Base-by-base conservation (phyloP, 1,139 yeast species). In the Magnusiomyces suaveolens region DNA sequence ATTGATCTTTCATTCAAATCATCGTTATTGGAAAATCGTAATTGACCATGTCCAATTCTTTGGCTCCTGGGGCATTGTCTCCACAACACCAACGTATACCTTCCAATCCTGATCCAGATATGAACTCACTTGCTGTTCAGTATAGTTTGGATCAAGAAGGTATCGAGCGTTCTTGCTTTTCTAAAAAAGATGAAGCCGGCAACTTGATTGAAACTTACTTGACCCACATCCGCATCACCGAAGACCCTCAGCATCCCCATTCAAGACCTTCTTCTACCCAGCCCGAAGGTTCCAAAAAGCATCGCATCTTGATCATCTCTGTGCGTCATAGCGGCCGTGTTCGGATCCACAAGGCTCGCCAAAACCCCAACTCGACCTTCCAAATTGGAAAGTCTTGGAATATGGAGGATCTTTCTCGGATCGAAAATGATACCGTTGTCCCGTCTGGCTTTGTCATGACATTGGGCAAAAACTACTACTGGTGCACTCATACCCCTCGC, bases 301-400 rank as follows among this genome's bases (percentile, higher is more conserved):
- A 55, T 20, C 62, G 68, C n/a, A 62, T 60, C 1, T 65, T 81
- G 48, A 73, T 79, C 25, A 58, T 81, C 16, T 76, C 82, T 8
- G 79, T 78, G 2, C 73, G 77, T 56, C 70, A 74, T 51, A 71
- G 77, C 1, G 94, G 95, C 1, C 73, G 86, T 26, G 83, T 87
- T 47, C 76, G 84, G 55, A 65, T 92, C 29, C 96, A 89, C 65
- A 92, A 92, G 70, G 96, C 95, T 1, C 83, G 95, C 62, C 88
- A 80, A 66, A 86, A 85, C 63, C 75, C 80, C 12, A 82, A 82
- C 57, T 88, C 86, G 1, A 69, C 82, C 2, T 83, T 86, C 64
- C 97, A 90, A 69, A 87, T 92, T 54, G 98, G 98, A 43, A 79
- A 96, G 64, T 84, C 95, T 3, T 92, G 98, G 98, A 84, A 83